Conservation (phyloP, 2,329 filamentous ascomycete species). For the Penicillium sp. region DNA sequence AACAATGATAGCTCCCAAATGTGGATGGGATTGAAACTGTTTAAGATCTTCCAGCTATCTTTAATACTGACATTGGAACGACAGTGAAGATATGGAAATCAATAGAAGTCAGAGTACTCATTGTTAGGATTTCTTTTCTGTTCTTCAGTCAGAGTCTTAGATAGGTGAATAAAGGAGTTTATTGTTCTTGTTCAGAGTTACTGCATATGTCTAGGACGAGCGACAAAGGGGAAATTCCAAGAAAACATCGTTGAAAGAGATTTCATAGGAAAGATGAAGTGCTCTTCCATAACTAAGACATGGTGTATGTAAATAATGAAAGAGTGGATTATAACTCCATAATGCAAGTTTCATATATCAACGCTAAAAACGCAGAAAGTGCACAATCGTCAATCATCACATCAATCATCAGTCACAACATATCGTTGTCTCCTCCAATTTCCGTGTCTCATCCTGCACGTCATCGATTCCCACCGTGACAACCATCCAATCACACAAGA, state of each 20-base stretch:
- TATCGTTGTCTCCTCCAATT: slow-evolving; percentile 16
- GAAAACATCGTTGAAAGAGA: background rate
- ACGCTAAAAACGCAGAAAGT: background rate
- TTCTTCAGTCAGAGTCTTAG: background rate
- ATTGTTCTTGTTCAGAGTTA: background rate
- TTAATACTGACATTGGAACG: background rate
- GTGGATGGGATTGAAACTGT: background rate
- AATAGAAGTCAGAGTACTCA: background rate
- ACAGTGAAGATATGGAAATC: background rate
- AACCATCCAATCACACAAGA: slow-evolving; percentile 20
- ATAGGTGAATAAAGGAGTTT: background rate
- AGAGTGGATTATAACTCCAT: background rate
- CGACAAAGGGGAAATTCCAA: background rate
- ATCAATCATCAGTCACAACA: slow-evolving; percentile 11
- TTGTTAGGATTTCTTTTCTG: background rate
- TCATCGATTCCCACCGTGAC: slow-evolving; percentile 12
- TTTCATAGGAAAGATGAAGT: background rate
- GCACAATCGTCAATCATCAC: background rate
- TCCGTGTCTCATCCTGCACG: slow-evolving; percentile 5
- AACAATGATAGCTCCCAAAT: background rate
- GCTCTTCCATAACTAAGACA: background rate
- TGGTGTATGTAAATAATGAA: background rate
- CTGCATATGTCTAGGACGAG: background rate
- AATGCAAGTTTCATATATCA: background rate
- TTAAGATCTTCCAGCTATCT: background rate